Evolutionary conservation across 73 alveolate genomes (phyloP), one percentile per base, ranked within the genome.

Genomic region (Blepharisma stoltei): DNA sequence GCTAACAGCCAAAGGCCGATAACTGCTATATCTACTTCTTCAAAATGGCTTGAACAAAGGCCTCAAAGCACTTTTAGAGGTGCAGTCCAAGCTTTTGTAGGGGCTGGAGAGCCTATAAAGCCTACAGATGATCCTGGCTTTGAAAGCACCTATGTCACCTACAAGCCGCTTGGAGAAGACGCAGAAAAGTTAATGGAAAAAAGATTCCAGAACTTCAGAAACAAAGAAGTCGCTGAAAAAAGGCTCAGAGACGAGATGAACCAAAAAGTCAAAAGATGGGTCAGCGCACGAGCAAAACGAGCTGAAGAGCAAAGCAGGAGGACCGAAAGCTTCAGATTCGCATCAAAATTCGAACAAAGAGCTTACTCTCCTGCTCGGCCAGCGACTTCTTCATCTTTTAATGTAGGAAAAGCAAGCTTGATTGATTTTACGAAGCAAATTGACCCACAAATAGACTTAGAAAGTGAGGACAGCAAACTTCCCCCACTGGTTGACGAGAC

Each of bases 341-440:
- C 45, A 3, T 37, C 76, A 37, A 69, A 44, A 25, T 69, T 69
- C 4, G 79, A 69, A 9, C 25, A 69, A 69, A 69, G 79, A 69
- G 79, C 67, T 46, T 69, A 69, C 27, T 9, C 65, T 2, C 79
- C 79, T 7, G 45, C 54, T 5, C 38, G 73, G 73, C 73, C 73
- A 1, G 46, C 14, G 2, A 60, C 73, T 14, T n/a, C 73, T 60
- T 60, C 73, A 14, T n/a, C 14, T 8, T n/a, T 38, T 20, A n/a
- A 60, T n/a, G 11, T 60, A 9, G 14, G 38, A 14, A 60, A 25
- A 60, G 49, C 46, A 25, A 60, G 23, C 18, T n/a, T 60, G 2
- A 2, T 20, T 0, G 73, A 60, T 2, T 18, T 60, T 8, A 11
- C 37, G 3, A 32, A 32, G 41, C 41, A 32, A 32, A 32, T 32